Evolutionary conservation across 2,329 filamentous ascomycete genomes (phyloP), one percentile per base, ranked within the genome.

Genomic region (Aspergillus transmontanensis): DNA sequence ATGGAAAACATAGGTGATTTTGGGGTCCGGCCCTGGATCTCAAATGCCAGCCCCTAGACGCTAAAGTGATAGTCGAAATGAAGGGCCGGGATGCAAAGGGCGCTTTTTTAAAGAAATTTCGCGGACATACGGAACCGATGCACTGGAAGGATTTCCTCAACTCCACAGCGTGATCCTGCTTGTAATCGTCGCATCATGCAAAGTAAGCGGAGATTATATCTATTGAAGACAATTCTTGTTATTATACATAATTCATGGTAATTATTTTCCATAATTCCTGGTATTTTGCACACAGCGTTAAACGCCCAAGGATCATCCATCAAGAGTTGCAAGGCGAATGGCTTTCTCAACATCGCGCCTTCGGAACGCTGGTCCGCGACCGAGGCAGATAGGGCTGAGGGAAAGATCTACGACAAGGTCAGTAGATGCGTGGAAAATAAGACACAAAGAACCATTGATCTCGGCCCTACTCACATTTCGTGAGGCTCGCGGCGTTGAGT

Each of bases 281-380:
- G 41, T 45, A 45, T 45, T 11, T 45, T 4, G 46, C 34, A 54
- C 58, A 28, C 11, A 59, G 23, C 0, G 23, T 66, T 60, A 48
- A 62, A 62, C 36, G 45, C 58, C 65, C 65, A 65, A 21, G 56
- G 32, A 30, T 46, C 46, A 63, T 60, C 56, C 46, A 63, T 60
- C 56, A 43, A 61, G 53, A 26, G 63, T 71, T 41, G 69, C 65
- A 41, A 61, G 32, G 12, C 61, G 58, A 46, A 72, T 58, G 4
- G 66, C 68, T n/a, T 64, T 67, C 56, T 72, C 70, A 58, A 72
- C 64, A 60, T 65, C 63, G 32, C 59, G 62, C 39, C 63, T 65
- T 59, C 59, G 66, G 51, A 72, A 72, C 32, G 58, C 63, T 41
- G 70, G 70, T 11, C 70, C 70, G 48, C 59, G 62, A 34, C 70